A percentile compares a stretch with the other conserved stretches of the same genome.
These are phyloP conservation scores for Agarophyton chilense DNA, from an alignment of 23 red algal species.

Conservation along the genomic window DNA sequence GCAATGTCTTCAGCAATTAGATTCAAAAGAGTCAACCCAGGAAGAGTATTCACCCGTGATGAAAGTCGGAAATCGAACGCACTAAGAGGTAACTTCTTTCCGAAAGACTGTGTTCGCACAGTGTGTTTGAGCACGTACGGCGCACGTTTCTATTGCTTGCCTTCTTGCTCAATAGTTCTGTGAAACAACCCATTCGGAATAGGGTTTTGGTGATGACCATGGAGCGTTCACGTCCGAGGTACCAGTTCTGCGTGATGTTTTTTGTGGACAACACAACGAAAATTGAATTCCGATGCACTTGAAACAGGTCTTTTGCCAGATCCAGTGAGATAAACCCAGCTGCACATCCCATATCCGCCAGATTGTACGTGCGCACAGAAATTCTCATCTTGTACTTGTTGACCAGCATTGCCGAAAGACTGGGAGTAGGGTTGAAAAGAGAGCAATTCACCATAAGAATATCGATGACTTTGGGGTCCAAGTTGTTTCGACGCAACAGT, in stretches of 20 bases:
- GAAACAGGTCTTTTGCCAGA: constrained; percentile 89
- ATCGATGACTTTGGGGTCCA: constrained; percentile 76
- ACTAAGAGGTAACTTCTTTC: too few relatives aligned
- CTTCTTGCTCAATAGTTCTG: constrained; percentile 83
- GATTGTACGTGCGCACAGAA: constrained; percentile 86
- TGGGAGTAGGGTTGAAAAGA: constrained; percentile 94
- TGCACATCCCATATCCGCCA: constrained; percentile 93
- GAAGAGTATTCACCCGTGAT: too few relatives aligned
- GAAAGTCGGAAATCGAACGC: too few relatives aligned
- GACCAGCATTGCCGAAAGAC: constrained; percentile 97
- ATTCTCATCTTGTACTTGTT: constrained; percentile 96
- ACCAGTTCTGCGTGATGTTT: constrained; percentile 99
- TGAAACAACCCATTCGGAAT: constrained; percentile 92
- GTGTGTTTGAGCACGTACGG: constrained; percentile 84
- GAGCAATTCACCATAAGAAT: constrained; percentile 95
- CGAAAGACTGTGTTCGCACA: constrained; percentile 97
- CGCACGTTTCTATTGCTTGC: background rate
- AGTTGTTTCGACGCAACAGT: constrained; percentile 70
- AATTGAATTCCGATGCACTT: constrained; percentile 70
- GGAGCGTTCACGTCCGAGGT: constrained; percentile 85
- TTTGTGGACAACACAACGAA: constrained; percentile 90
- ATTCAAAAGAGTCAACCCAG: too few relatives aligned
- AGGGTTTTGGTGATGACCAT: constrained; percentile 97
- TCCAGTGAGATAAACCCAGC: constrained; percentile 92
- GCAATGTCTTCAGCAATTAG: too few relatives aligned